A percentile compares a stretch with the other conserved stretches of the same genome.
Evolutionary conservation across 306 rosid species (phyloP).

Genomic region (Acmispon strigosus): DNA sequence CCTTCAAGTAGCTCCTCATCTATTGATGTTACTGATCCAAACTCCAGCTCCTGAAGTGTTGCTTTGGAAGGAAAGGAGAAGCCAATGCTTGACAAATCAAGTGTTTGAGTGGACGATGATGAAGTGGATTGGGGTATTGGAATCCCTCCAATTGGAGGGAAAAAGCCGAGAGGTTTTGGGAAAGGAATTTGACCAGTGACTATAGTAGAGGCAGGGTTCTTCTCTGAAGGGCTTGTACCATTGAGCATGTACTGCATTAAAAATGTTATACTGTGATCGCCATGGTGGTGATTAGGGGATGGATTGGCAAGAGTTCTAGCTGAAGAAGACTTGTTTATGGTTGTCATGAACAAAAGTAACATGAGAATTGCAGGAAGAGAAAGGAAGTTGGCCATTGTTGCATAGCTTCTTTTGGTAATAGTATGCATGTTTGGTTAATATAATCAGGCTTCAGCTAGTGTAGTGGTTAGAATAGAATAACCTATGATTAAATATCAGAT

Average conservation of each 20-base stretch:
- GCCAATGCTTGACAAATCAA: slow-evolving; percentile 48
- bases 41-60: slow-evolving; percentile 56
- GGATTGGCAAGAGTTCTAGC: slow-evolving; percentile 45
- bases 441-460: slow-evolving; percentile 21
- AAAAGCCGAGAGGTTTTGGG: slow-evolving; percentile 44
- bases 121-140: slow-evolving; percentile 42
- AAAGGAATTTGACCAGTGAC: slow-evolving; percentile 36
- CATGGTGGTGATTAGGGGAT: slow-evolving; percentile 31
- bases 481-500: background rate
- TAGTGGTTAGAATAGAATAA: slow-evolving; percentile 17
- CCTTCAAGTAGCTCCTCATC: slow-evolving; percentile 41
- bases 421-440: slow-evolving; percentile 22
- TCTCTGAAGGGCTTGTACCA: background rate
- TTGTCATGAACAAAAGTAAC: slow-evolving; percentile 20
- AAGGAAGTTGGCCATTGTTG: slow-evolving; percentile 39
- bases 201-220: slow-evolving; percentile 28
- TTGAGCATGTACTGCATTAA: slow-evolving; percentile 53
- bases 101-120: slow-evolving; percentile 35
- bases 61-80: slow-evolving; percentile 50
- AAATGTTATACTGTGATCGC: slow-evolving; percentile 43
- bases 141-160: slow-evolving; percentile 44
- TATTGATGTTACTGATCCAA: slow-evolving; percentile 44
- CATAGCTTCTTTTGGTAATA: slow-evolving; percentile 6
- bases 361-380: slow-evolving; percentile 8
- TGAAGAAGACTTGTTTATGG: slow-evolving; percentile 25